Evolutionary conservation across 768 basidiomycete genomes (phyloP).

Genomic region (Cubamyces sp.): DNA sequence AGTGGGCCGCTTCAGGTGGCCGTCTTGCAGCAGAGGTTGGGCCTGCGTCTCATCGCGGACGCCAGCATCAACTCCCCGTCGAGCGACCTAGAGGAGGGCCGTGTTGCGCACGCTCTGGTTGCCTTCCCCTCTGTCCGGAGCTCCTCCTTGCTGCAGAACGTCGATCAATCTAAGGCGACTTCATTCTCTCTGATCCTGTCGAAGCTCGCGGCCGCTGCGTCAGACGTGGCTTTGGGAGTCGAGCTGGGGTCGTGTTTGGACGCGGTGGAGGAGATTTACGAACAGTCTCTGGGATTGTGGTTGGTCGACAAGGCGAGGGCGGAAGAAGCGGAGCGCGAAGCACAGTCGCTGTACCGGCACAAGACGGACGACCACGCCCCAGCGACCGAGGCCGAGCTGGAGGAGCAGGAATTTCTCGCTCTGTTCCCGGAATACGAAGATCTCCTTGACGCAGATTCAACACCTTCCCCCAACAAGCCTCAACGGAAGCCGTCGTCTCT

Average conservation of each 20-base stretch:
- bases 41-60: slow-evolving; percentile 59
- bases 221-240: slow-evolving; percentile 50
- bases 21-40: slow-evolving; percentile 68
- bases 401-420: slow-evolving; percentile 80
- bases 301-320: slow-evolving; percentile 75
- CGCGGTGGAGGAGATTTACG: slow-evolving; percentile 57
- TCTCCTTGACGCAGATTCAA: slow-evolving; percentile 41
- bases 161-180: slow-evolving; percentile 27
- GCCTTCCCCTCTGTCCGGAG: slow-evolving; percentile 59
- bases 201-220: slow-evolving; percentile 48
- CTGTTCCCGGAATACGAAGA: slow-evolving; percentile 88
- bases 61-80: slow-evolving; percentile 3
- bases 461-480: not conserved
- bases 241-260: slow-evolving; percentile 36
- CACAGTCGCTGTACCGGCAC: slow-evolving; percentile 77
- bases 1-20: slow-evolving; percentile 66
- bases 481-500: slow-evolving; percentile 25
- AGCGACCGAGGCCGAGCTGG: slow-evolving; percentile 70
- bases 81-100: not conserved
- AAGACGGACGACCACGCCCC: slow-evolving; percentile 56
- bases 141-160: slow-evolving; percentile 39
- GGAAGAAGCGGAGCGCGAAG: slow-evolving; percentile 61
- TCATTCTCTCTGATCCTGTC: slow-evolving; percentile 52
- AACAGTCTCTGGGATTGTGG: slow-evolving; percentile 82
- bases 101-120: slow-evolving; percentile 41